Conservation (phyloP, 202 grass and related monocot genomes). For the Alloteropsis angusta region DNA sequence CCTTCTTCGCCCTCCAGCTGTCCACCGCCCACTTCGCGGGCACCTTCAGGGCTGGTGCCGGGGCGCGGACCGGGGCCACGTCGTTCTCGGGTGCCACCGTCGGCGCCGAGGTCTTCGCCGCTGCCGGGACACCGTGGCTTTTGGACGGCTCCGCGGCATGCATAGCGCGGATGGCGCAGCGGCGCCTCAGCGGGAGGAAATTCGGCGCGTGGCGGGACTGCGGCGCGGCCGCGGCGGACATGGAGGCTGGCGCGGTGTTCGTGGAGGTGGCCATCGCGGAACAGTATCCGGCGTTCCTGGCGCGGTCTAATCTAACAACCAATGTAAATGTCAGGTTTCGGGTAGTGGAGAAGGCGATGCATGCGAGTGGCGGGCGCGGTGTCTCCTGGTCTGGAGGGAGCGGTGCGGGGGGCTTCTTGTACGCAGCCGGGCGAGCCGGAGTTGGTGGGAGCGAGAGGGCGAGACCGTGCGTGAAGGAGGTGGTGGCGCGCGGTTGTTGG, state of each 20-base stretch:
- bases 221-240: not conserved
- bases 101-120: slow-evolving; percentile 10
- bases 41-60: not conserved
- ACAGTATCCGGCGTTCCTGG: not conserved
- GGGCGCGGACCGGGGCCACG: not conserved
- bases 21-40: slow-evolving; percentile 29
- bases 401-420: slow-evolving; percentile 20
- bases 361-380: slow-evolving; percentile 8
- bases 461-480: not conserved
- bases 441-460: slow-evolving; percentile 23
- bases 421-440: slow-evolving; percentile 19
- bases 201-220: not conserved
- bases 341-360: slow-evolving; percentile 14
- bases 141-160: slow-evolving; percentile 44
- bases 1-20: slow-evolving; percentile 49
- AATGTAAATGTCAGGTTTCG: not conserved
- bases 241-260: not conserved
- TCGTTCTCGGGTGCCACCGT: slow-evolving; percentile 1
- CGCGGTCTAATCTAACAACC: not conserved
- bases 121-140: not conserved
- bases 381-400: slow-evolving; percentile 22
- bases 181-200: slow-evolving; percentile 13
- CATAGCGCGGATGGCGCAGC: slow-evolving; percentile 14
- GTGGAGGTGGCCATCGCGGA: slow-evolving; percentile 17
- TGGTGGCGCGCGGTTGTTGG: slow-evolving; percentile 24